Percentiles rank a stretch among this genome's conserved stretches.
phyloP scores from a whole-genome alignment of 2,329 filamentous ascomycete species.

The Colletotrichum tabaci region DNA sequence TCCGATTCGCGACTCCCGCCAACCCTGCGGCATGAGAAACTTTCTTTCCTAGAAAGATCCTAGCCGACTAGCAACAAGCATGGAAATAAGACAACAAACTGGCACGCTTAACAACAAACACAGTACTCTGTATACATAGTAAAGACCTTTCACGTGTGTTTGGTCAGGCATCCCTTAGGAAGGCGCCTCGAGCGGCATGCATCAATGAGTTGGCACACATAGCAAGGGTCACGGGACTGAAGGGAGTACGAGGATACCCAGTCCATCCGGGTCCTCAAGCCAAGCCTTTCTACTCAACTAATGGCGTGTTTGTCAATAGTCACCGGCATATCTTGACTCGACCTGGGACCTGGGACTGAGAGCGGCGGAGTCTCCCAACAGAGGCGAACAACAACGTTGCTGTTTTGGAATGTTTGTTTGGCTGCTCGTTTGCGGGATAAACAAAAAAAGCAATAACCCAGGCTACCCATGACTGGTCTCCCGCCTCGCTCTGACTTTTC shows the following conservation, averaged over 20 bases:
- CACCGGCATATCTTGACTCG: conserved; percentile 31
- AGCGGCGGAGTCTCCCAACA: conserved; percentile 9
- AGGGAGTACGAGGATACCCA: conserved; percentile 31
- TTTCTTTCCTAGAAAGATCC: conserved; percentile 18
- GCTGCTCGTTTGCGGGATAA: conserved; percentile 2
- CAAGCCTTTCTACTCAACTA: conserved; percentile 16
- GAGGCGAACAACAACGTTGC: conserved; percentile 14
- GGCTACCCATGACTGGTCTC: background rate
- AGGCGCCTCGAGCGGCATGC: conserved; percentile 84
- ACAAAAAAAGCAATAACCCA: background rate
- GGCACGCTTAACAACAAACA: background rate
- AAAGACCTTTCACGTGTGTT: conserved; percentile 20
- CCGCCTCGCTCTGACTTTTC: background rate
- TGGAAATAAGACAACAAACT: conserved; percentile 12
- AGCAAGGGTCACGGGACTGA: conserved; percentile 26
- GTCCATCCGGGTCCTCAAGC: conserved; percentile 38
- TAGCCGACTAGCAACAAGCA: conserved; percentile 6
- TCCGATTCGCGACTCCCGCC: conserved; percentile 24
- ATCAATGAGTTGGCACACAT: conserved; percentile 73
- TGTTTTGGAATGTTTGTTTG: background rate
- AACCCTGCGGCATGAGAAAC: conserved; percentile 19
- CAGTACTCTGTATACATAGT: too few species aligned
- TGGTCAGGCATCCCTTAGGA: conserved; percentile 50
- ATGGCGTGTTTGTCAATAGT: conserved; percentile 23
- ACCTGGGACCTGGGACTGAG: background rate